Conservation (phyloP, 2,329 filamentous ascomycete genomes). For the Alternaria novae-zelandiae region DNA sequence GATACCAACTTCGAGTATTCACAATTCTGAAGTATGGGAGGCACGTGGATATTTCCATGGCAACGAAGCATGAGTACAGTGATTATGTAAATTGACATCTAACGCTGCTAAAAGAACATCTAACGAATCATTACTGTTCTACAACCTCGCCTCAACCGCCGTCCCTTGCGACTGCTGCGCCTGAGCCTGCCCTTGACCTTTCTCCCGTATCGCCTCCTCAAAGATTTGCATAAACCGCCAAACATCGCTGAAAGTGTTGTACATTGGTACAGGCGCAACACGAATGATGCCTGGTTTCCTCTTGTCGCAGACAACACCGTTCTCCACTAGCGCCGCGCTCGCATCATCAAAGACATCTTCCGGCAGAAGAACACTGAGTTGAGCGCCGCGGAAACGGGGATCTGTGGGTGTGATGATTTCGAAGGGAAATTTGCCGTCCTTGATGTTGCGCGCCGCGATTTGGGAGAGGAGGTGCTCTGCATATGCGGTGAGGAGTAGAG, state of each 20-base stretch:
- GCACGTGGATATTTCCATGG: no score
- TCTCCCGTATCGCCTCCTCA: constrained; percentile 45
- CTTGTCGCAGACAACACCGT: constrained; percentile 80
- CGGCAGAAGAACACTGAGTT: constrained; percentile 76
- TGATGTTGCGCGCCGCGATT: constrained; percentile 29
- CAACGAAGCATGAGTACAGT: no score
- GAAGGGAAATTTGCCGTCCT: constrained; percentile 44
- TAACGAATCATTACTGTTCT: not conserved
- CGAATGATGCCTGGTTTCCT: constrained; percentile 84
- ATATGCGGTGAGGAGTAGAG: constrained; percentile 75
- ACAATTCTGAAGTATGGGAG: no score
- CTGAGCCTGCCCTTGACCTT: constrained; percentile 7
- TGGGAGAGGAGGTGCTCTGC: constrained; percentile 40
- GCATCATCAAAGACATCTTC: constrained; percentile 73
- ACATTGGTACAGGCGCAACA: constrained; percentile 82
- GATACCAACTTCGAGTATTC: no score
- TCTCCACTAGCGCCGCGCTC: constrained; percentile 66
- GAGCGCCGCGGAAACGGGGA: constrained; percentile 72
- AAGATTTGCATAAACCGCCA: constrained; percentile 55
- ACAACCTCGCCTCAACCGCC: constrained; percentile 17
- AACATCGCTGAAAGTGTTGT: constrained; percentile 80
- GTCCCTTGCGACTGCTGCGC: constrained; percentile 5
- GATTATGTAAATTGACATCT: not conserved
- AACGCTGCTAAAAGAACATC: not conserved
- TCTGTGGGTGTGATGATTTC: constrained; percentile 71